phyloP scores from a whole-genome alignment of 2,329 filamentous ascomycete genomes.

The Microcyclosporella mali region DNA sequence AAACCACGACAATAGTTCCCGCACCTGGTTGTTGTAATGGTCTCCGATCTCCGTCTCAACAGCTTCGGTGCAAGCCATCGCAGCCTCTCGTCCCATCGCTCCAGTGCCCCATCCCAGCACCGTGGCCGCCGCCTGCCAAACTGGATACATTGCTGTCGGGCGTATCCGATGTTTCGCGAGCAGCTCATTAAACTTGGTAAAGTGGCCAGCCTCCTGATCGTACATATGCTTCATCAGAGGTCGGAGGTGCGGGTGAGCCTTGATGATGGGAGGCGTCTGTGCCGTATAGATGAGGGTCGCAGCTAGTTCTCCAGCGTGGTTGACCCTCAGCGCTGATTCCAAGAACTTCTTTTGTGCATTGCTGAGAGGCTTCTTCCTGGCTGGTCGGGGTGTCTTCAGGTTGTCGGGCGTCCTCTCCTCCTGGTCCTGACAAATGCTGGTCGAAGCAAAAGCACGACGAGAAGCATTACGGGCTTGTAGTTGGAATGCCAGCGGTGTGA shows the following conservation, averaged over 20 bases:
- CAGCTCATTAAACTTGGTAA: conserved; percentile 76
- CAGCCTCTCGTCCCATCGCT: conserved; percentile 81
- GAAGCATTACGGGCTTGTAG: conserved; percentile 18
- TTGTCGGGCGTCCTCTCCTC: conserved; percentile 18
- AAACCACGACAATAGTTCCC: conserved; percentile 74
- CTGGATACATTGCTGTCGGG: conserved; percentile 83
- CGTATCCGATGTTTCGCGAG: conserved; percentile 82
- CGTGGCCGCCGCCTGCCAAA: conserved; percentile 77
- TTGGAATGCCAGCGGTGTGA: conserved; percentile 28
- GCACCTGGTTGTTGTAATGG: conserved; percentile 92
- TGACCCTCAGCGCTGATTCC: conserved; percentile 79
- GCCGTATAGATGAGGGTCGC: conserved; percentile 89
- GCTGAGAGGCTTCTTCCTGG: conserved; percentile 19
- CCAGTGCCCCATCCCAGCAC: conserved; percentile 85
- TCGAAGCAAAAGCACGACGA: conserved; percentile 17
- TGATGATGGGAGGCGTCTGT: conserved; percentile 75
- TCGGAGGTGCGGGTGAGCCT: conserved; percentile 77
- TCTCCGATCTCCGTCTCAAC: conserved; percentile 96
- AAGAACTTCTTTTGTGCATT: conserved; percentile 65
- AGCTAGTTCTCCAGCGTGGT: conserved; percentile 96
- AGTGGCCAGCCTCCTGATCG: conserved; percentile 86
- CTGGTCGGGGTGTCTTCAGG: conserved; percentile 13
- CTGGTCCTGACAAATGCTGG: conserved; percentile 12
- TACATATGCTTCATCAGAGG: conserved; percentile 97
- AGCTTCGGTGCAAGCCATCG: conserved; percentile 97